phyloP scores from a whole-genome alignment of 2,329 filamentous ascomycete genomes.

The Calonectria crousiana region DNA sequence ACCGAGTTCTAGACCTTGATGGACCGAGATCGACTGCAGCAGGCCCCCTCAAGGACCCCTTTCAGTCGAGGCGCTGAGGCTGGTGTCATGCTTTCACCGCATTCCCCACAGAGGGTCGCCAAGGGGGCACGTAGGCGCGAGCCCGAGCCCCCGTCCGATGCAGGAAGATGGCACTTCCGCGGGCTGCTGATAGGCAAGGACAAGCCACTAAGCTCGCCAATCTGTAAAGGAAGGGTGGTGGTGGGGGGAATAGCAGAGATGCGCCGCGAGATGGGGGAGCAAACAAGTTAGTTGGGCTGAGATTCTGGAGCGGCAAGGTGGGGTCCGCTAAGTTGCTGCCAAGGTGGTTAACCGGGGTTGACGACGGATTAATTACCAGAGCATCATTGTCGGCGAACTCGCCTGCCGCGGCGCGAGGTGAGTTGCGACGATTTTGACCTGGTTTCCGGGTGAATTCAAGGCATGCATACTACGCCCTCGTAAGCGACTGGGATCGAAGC shows the following conservation, averaged over 20 bases:
- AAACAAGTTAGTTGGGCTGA: slow-evolving; percentile 7
- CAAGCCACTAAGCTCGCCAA: slow-evolving; percentile 40
- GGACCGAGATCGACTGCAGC: slow-evolving; percentile 24
- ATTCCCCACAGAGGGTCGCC: slow-evolving; percentile 9
- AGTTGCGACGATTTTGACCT: slow-evolving; percentile 9
- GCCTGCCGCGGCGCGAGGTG: background rate
- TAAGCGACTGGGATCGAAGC: slow-evolving; percentile 6
- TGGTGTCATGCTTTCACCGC: slow-evolving; percentile 21
- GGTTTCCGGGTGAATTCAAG: slow-evolving; percentile 21
- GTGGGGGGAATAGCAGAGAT: background rate
- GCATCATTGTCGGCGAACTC: background rate
- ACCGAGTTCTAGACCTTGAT: slow-evolving; percentile 40
- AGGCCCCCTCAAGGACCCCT: slow-evolving; percentile 31
- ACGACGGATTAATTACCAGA: background rate
- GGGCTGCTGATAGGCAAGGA: slow-evolving; percentile 36
- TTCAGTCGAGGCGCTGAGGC: slow-evolving; percentile 9
- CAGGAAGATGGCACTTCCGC: slow-evolving; percentile 22
- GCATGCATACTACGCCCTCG: slow-evolving; percentile 15
- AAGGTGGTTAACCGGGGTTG: background rate
- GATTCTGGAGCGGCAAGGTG: background rate
- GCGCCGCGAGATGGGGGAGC: background rate
- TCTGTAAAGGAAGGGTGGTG: slow-evolving; percentile 29
- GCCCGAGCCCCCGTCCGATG: slow-evolving; percentile 18
- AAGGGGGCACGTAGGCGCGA: background rate
- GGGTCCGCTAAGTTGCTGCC: background rate